These are phyloP conservation scores for Yarrowia sp. DNA, from an alignment of 805 yeast genomes.

Conservation along the genomic window DNA sequence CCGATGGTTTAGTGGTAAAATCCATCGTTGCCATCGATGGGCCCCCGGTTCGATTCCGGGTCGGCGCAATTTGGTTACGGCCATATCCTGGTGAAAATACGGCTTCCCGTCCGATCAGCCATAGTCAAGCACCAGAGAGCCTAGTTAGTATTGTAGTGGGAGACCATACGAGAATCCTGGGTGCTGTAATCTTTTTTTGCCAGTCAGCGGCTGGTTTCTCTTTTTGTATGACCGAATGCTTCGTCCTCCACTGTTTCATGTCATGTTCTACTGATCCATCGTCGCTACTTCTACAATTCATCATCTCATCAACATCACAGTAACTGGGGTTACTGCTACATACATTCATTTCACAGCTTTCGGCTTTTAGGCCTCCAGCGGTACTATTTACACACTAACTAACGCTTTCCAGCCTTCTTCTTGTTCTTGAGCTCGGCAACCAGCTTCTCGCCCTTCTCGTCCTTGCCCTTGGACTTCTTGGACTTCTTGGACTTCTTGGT, in stretches of 20 bases:
- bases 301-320: too few species aligned
- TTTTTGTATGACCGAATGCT: background rate
- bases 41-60: slow-evolving; percentile 40
- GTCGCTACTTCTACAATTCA: too few species aligned
- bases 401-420: slow-evolving; percentile 32
- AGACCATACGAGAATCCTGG: slow-evolving; percentile 39
- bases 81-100: slow-evolving; percentile 39
- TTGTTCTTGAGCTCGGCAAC: slow-evolving; percentile 37
- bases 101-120: slow-evolving; percentile 40
- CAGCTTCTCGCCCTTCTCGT: slow-evolving; percentile 37
- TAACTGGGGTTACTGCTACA: too few species aligned
- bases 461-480: slow-evolving; percentile 52
- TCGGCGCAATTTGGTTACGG: slow-evolving; percentile 39
- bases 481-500: slow-evolving; percentile 48
- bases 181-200: slow-evolving; percentile 31
- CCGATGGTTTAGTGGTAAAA: slow-evolving; percentile 39
- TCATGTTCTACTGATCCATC: too few species aligned
- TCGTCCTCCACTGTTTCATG: too few species aligned
- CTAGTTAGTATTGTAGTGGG: slow-evolving; percentile 39
- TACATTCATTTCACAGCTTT: slow-evolving; percentile 1
- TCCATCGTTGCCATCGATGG: slow-evolving; percentile 40
- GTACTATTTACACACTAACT: slow-evolving; percentile 18
- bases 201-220: background rate
- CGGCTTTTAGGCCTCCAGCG: background rate
- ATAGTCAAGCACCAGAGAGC: slow-evolving; percentile 39